These are phyloP conservation scores for Spizellomyces sp. DNA, from an alignment of 192 early-diverging fungal species.

Conservation along the genomic window DNA sequence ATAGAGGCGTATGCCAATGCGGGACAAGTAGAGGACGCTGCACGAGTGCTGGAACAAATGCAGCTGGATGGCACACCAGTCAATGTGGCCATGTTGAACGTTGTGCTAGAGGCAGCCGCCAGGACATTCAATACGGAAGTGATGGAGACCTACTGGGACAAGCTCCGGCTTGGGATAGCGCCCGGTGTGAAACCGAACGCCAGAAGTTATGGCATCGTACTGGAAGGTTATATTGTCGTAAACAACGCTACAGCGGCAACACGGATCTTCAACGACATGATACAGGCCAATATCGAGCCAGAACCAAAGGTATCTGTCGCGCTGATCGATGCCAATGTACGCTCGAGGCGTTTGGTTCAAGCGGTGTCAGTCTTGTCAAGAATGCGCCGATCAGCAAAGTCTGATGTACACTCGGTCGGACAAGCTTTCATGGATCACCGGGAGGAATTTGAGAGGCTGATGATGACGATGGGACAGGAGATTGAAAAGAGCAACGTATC, in stretches of 20 bases:
- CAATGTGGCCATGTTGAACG: constrained; percentile 25
- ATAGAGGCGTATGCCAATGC: constrained; percentile 27
- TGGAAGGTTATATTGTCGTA: constrained; percentile 32
- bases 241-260: constrained; percentile 22
- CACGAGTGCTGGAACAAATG: constrained; percentile 30
- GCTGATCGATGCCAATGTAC: constrained; percentile 24
- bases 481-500: constrained; percentile 15
- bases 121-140: constrained; percentile 27
- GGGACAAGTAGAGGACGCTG: constrained; percentile 24
- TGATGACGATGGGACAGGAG: constrained; percentile 24
- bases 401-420: constrained; percentile 8
- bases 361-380: constrained; percentile 15
- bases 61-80: constrained; percentile 16
- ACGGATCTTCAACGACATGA: constrained; percentile 25
- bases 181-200: constrained; percentile 20
- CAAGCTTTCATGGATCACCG: constrained; percentile 14
- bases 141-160: constrained; percentile 3
- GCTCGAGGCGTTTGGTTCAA: constrained; percentile 9
- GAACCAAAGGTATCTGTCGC: not conserved
- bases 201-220: constrained; percentile 26
- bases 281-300: constrained; percentile 13
- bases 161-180: not conserved
- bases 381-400: constrained; percentile 4
- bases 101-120: constrained; percentile 27
- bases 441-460: constrained; percentile 29